A percentile compares a stretch with the other conserved stretches of the same genome.
Evolutionary conservation across 768 basidiomycete genomes (phyloP).

Genomic region (Rhodotorula sphaerocarpa): DNA sequence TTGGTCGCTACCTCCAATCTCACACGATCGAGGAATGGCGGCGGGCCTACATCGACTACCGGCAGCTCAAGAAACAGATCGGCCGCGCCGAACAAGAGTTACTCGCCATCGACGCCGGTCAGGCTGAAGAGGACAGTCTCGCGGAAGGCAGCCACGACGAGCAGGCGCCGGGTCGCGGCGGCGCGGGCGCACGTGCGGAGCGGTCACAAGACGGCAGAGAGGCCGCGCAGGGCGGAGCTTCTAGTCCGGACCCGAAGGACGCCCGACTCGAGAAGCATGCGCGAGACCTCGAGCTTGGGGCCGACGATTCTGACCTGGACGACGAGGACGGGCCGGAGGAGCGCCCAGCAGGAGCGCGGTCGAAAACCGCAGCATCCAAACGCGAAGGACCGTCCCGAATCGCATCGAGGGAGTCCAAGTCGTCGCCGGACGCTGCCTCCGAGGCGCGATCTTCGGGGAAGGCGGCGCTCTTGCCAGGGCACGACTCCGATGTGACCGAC

Average conservation of each 20-base stretch:
- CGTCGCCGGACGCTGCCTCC: too few species aligned
- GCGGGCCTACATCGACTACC: conserved; percentile 22
- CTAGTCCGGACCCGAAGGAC: not conserved
- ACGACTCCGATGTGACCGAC: conserved; percentile 11
- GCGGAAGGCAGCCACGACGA: too few species aligned
- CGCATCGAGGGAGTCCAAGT: too few species aligned
- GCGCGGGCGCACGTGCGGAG: not conserved
- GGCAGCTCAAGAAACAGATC: conserved; percentile 32
- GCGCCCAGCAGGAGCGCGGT: not conserved
- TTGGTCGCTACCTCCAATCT: conserved; percentile 16
- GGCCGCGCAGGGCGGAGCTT: not conserved
- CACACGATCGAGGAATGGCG: conserved; percentile 31
- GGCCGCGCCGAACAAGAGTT: conserved; percentile 20
- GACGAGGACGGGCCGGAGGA: conserved; percentile 8
- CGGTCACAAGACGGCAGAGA: not conserved
- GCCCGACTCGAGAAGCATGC: not conserved
- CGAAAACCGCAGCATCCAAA: too few species aligned
- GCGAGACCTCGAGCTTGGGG: conserved; percentile 14
- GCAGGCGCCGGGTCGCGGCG: not conserved
- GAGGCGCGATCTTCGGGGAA: too few species aligned
- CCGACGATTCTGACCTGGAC: not conserved
- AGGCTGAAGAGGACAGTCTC: too few species aligned
- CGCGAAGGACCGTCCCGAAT: too few species aligned
- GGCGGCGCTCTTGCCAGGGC: too few species aligned
- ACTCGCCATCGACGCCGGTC: conserved; percentile 4